These are phyloP conservation scores for Houttuynia cordata DNA, from an alignment of 164 flowering plant genomes.

Conservation along the genomic window DNA sequence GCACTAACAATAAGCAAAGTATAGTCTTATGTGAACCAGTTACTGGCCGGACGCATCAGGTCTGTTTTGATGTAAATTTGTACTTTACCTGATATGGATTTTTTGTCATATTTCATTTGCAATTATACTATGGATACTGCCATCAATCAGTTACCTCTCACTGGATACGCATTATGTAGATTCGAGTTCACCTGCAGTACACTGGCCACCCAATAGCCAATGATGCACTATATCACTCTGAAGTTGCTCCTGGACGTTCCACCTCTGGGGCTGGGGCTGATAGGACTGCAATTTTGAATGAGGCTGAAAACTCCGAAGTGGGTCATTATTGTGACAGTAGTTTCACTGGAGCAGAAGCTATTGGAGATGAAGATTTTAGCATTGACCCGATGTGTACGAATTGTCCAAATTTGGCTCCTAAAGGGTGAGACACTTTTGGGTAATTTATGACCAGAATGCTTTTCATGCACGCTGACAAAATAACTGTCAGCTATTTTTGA, in stretches of 20 bases:
- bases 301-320: constrained; percentile 11
- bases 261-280: constrained; percentile 37
- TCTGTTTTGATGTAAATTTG: constrained; percentile 5
- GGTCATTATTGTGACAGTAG: constrained; percentile 6
- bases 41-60: constrained; percentile 96
- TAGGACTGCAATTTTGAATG: constrained; percentile 21
- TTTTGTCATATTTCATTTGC: neutral
- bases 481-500: too few relatives aligned
- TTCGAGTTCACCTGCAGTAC: constrained; percentile 77
- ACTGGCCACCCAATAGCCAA: constrained; percentile 90
- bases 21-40: constrained; percentile 74
- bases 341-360: constrained; percentile 13
- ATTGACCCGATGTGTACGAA: constrained; percentile 90
- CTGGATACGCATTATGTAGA: constrained; percentile 22
- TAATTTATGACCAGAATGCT: neutral
- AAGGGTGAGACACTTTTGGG: constrained; percentile 44
- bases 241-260: constrained; percentile 28
- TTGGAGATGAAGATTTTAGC: constrained; percentile 33
- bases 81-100: neutral
- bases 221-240: constrained; percentile 63
- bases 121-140: neutral
- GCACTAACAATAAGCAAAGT: constrained; percentile 69
- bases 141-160: too few relatives aligned
- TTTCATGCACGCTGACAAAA: neutral
- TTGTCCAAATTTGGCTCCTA: constrained; percentile 85